A percentile compares a stretch with the other conserved stretches of the same genome.
phyloP scores from a whole-genome alignment of 257 asterid genomes.

The Fraxinus pennsylvanica region DNA sequence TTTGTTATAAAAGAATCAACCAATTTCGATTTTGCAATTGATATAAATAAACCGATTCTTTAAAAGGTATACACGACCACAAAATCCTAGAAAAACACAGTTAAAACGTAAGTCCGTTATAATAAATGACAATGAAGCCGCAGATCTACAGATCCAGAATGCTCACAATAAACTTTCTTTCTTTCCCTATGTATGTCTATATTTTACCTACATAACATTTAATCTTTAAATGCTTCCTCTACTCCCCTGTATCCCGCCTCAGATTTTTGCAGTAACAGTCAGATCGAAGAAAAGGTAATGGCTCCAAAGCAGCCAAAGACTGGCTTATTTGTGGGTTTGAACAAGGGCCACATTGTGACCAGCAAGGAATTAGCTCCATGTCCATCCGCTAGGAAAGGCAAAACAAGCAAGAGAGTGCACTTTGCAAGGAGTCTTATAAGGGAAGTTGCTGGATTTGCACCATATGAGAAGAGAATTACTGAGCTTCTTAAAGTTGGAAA shows the following conservation, averaged over 20 bases:
- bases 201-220: not conserved
- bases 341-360: conserved; percentile 53
- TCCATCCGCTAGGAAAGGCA: conserved; percentile 54
- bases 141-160: conserved; percentile 5
- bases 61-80: conserved; percentile 8
- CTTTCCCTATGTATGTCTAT: conserved; percentile 1
- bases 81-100: conserved; percentile 8
- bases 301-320: conserved; percentile 53
- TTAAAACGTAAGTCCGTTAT: not conserved
- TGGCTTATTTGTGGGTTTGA: conserved; percentile 51
- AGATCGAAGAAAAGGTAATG: conserved; percentile 35
- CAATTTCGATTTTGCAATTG: conserved; percentile 10
- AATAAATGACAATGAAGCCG: not conserved
- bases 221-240: conserved; percentile 8
- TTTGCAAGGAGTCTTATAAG: conserved; percentile 49
- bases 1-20: conserved; percentile 13
- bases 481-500: conserved; percentile 61
- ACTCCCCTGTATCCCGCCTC: conserved; percentile 12
- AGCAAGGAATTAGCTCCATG: conserved; percentile 51
- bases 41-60: not conserved
- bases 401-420: conserved; percentile 57
- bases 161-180: conserved; percentile 2
- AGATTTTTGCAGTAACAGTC: conserved; percentile 11
- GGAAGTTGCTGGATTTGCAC: conserved; percentile 65
- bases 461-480: conserved; percentile 65